Base-by-base conservation (phyloP, 768 basidiomycete species). In the Tulasnella sp. region DNA sequence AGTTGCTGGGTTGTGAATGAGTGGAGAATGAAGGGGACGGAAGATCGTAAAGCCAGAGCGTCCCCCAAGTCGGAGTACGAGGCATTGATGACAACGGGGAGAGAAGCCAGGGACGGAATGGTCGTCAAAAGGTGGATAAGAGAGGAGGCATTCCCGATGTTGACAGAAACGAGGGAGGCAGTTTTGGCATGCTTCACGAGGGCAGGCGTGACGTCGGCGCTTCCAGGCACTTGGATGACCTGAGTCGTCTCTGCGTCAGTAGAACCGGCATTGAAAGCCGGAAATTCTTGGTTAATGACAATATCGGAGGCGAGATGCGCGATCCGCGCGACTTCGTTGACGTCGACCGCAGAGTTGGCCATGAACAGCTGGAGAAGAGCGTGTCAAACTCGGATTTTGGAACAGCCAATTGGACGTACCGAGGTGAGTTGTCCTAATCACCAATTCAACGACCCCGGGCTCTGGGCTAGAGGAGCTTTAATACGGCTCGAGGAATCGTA, bases 1-100 rank as follows among this genome's bases (percentile, higher is more conserved):
- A 91, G 88, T 65, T 91, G 78, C 66, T 90, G 85, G 2, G 80
- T 67, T 0, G 77, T 80, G 34, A 78, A 75, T 5, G 90, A 93
- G 64, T 93, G 74, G 49, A 98, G 63, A 66, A 91, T 83, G 70
- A 82, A 87, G 27, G 86, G 86, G 4, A 88, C 78, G 17, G 81
- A 76, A n/a, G 84, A 79, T 37, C 83, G 82, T 57, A 94, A 81
- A 11, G 83, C 72, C 39, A 93, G 75, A 37, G 81, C 80, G 62
- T 85, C 81, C 32, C 86, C 79, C 41, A 91, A 76, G 52, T 69
- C 61, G 67, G 87, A 82, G 41, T 80, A 74, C 11, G 81, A 81
- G 35, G 90, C 70, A 65, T 91, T 84, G 29, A 91, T 65, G 29
- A 84, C 87, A 17, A 89, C 69, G 0, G 87, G 80, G 4, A 74